phyloP scores from a whole-genome alignment of 139 green algal species.

The Micromonas commoda region DNA sequence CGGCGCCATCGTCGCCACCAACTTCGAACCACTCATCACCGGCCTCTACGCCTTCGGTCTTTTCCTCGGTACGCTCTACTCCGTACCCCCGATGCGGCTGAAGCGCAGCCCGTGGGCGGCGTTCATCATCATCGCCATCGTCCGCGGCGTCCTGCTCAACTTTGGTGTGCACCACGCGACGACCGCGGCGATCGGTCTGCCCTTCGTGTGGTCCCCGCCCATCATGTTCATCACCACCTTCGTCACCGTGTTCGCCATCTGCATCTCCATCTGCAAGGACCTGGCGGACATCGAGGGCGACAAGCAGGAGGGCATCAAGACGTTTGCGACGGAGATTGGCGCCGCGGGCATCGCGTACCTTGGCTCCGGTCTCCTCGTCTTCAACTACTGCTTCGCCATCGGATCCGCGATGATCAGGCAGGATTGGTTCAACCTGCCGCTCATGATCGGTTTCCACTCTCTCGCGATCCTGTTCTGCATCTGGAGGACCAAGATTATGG shows the following conservation, averaged over 20 bases:
- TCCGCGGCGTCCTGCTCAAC: slow-evolving; percentile 95
- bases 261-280: slow-evolving; percentile 98
- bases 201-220: slow-evolving; percentile 55
- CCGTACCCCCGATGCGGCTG: slow-evolving; percentile 84
- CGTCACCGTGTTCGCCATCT: slow-evolving; percentile 92
- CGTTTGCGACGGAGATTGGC: slow-evolving; percentile 85
- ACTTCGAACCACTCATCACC: slow-evolving; percentile 86
- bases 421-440: slow-evolving; percentile 57
- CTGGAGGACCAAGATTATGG: slow-evolving; percentile 48
- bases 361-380: slow-evolving; percentile 66
- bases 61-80: slow-evolving; percentile 93
- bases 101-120: slow-evolving; percentile 88
- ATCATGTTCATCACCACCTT: slow-evolving; percentile 94
- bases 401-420: slow-evolving; percentile 52
- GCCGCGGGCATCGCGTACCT: slow-evolving; percentile 54
- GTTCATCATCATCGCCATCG: slow-evolving; percentile 95
- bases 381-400: slow-evolving; percentile 82
- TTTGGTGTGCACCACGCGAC: slow-evolving; percentile 97
- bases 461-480: slow-evolving; percentile 55
- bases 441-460: slow-evolving; percentile 79
- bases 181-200: slow-evolving; percentile 74
- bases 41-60: slow-evolving; percentile 84
- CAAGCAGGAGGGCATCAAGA: slow-evolving; percentile 76
- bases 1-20: slow-evolving; percentile 58
- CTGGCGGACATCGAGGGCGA: slow-evolving; percentile 94